A percentile compares a stretch with the other conserved stretches of the same genome.
These are phyloP conservation scores for Usnea hakonensis DNA, from an alignment of 495 filamentous ascomycete genomes.

Conservation along the genomic window DNA sequence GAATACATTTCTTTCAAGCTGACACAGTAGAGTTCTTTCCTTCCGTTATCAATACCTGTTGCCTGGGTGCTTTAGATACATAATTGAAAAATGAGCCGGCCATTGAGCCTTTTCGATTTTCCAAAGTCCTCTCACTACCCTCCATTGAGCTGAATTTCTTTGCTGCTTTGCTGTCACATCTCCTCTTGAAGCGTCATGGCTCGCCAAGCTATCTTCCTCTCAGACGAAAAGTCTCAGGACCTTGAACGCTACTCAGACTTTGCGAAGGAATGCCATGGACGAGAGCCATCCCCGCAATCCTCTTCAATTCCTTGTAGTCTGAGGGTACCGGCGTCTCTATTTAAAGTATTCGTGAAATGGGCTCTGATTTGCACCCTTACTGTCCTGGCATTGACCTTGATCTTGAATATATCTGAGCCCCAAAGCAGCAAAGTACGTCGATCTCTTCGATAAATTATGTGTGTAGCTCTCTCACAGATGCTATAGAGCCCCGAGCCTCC, in stretches of 20 bases:
- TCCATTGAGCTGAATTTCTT: too few relatives aligned
- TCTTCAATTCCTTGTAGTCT: background rate
- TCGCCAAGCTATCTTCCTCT: slow-evolving; percentile 5
- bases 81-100: too few relatives aligned
- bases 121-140: too few relatives aligned
- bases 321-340: background rate
- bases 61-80: too few relatives aligned
- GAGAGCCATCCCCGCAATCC: background rate
- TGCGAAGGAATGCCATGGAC: background rate
- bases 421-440: slow-evolving; percentile 2
- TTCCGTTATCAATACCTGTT: too few relatives aligned
- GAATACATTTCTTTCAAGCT: too few relatives aligned
- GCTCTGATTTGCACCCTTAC: background rate
- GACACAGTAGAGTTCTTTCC: too few relatives aligned
- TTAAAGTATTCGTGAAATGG: slow-evolving; percentile 2
- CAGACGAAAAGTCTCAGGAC: slow-evolving; percentile 8
- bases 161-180: background rate
- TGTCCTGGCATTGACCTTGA: slow-evolving; percentile 3
- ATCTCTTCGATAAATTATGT: background rate
- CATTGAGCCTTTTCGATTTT: too few relatives aligned
- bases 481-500: background rate
- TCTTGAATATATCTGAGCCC: background rate
- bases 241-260: background rate
- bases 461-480: background rate
- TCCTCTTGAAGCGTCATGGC: background rate